phyloP scores from a whole-genome alignment of 352 stramenopile species.

The Lagenidium sp. region DNA sequence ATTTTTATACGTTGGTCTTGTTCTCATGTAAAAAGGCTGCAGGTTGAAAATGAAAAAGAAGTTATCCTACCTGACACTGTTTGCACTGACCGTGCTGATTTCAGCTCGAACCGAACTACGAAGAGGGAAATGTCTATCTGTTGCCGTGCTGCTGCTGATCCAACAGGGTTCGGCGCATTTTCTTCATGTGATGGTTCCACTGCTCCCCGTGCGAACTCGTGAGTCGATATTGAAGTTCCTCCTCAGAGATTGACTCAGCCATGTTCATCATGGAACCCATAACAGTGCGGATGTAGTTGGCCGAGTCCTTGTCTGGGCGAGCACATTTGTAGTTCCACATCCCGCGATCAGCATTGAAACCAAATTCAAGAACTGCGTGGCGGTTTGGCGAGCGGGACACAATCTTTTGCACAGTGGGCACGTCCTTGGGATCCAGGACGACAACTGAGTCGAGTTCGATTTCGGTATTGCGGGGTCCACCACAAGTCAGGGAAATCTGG shows the following conservation, averaged over 20 bases:
- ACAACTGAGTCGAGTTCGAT: constrained; percentile 83
- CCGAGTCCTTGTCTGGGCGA: constrained; percentile 81
- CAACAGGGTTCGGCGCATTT: constrained; percentile 58
- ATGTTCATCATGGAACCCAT: constrained; percentile 88
- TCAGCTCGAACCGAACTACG: too few relatives aligned
- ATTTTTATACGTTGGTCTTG: too few relatives aligned
- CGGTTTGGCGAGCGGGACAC: constrained; percentile 45
- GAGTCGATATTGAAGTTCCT: constrained; percentile 86
- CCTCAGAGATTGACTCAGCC: constrained; percentile 84
- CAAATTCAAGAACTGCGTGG: constrained; percentile 77
- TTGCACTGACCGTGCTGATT: too few relatives aligned
- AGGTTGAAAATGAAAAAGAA: too few relatives aligned
- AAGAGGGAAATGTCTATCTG: too few relatives aligned
- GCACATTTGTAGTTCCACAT: constrained; percentile 88
- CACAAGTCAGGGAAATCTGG: constrained; percentile 53
- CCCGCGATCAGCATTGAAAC: constrained; percentile 79
- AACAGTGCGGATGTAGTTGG: constrained; percentile 88
- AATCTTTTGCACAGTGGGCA: constrained; percentile 56
- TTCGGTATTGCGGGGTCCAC: constrained; percentile 60
- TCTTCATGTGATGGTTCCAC: constrained; percentile 81
- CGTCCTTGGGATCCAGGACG: constrained; percentile 68
- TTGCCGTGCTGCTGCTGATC: constrained; percentile 45
- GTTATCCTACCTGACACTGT: too few relatives aligned
- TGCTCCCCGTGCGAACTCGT: constrained; percentile 59
- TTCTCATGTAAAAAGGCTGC: too few relatives aligned